Base-by-base conservation (phyloP, 495 filamentous ascomycete genomes). In the Bombardia bombarda region DNA sequence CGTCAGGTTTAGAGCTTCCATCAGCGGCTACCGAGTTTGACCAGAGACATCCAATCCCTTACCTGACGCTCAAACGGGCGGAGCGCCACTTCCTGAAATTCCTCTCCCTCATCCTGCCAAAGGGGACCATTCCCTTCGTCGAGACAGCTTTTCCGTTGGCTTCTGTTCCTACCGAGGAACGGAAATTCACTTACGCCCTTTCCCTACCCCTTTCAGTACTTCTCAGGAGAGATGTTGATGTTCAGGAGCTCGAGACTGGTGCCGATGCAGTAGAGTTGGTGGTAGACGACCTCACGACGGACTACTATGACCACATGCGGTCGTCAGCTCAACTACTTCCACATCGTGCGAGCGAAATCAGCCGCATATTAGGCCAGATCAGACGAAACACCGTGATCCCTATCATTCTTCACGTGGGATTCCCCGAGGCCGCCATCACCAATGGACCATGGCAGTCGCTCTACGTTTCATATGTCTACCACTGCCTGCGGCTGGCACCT, bases 81-180 rank as follows among this genome's bases (percentile, higher is more conserved):
- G 84, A 86, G 55, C 71, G 82, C 38, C 80, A 86, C 43, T 82
- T 88, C 46, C 75, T 83, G 4, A 73, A 74, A 19, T 81, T 87
- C 45, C 69, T 87, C 1, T 77, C 74, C 6, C 70, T 82, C 38
- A 61, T 82, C 14, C 73, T 77, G 10, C 75, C 77, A 4, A 57
- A 59, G 33, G 67, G 73, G 32, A 61, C 70, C 13, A 66, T 74
- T 50, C 68, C 69, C 13, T 72, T 73, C 42, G 69, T 79, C 32
- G 79, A 84, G 44, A 80, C 79, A 3, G 77, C 79, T 2, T 84
- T 83, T 52, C 80, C 81, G 9, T 61, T 86, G 12, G 68, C 82
- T 3, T 69, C 76, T 21, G 70, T 82, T 3, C 72, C 76, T 1
- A 70, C 76, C 3, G 79, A 84, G 45, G 64, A 66, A 19, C 73